A percentile compares a stretch with the other conserved stretches of the same genome.
Conservation (phyloP, 2,329 filamentous ascomycete genomes). For the Echinosphaeria canescens region DNA sequence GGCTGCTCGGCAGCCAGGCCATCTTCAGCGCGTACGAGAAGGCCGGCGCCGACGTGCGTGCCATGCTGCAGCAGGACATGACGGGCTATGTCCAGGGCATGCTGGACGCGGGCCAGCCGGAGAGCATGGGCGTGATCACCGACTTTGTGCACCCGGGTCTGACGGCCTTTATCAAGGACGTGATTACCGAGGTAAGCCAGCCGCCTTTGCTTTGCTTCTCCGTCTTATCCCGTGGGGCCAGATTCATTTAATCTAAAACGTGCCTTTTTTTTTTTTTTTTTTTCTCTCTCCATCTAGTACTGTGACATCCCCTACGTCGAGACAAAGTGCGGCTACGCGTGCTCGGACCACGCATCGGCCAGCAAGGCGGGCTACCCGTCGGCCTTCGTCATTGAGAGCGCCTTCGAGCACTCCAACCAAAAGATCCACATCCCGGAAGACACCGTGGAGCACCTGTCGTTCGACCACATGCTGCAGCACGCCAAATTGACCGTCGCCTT, state of each 20-base stretch:
- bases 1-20: slow-evolving; percentile 70
- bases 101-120: slow-evolving; percentile 57
- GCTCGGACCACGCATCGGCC: slow-evolving; percentile 48
- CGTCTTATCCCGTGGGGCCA: slow-evolving; percentile 1
- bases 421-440: slow-evolving; percentile 58
- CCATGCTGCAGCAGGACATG: slow-evolving; percentile 98
- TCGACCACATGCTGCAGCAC: slow-evolving; percentile 44
- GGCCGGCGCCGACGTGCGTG: slow-evolving; percentile 55
- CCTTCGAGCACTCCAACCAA: slow-evolving; percentile 37
- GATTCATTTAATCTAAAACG: background rate
- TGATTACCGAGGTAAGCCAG: slow-evolving; percentile 41
- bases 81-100: slow-evolving; percentile 75
- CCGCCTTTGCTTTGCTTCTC: no score
- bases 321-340: slow-evolving; percentile 30
- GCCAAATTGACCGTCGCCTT: slow-evolving; percentile 25
- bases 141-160: slow-evolving; percentile 72
- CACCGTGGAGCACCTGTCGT: slow-evolving; percentile 45
- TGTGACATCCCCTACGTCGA: slow-evolving; percentile 45
- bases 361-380: slow-evolving; percentile 43
- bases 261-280: no score
- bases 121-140: slow-evolving; percentile 80
- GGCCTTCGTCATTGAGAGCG: slow-evolving; percentile 39
- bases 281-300: slow-evolving; percentile 40
- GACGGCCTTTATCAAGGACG: slow-evolving; percentile 76
- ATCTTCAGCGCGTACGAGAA: slow-evolving; percentile 71